These are phyloP conservation scores for Neurospora sp. DNA, from an alignment of 495 filamentous ascomycete genomes.

Conservation along the genomic window DNA sequence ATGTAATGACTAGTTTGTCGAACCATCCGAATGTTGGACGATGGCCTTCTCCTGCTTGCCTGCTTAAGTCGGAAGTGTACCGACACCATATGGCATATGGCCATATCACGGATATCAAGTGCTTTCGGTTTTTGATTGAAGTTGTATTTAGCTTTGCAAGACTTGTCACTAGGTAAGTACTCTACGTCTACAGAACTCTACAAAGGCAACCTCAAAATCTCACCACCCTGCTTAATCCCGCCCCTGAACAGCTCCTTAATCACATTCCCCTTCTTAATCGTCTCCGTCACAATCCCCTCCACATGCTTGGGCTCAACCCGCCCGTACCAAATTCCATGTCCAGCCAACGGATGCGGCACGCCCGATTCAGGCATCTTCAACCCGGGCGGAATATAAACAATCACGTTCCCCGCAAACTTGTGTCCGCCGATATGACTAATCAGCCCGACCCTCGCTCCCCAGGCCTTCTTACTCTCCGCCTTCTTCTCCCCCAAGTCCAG, in stretches of 20 bases:
- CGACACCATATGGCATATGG: too few species aligned
- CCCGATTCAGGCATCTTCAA: conserved; percentile 17
- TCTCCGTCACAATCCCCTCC: conserved; percentile 75
- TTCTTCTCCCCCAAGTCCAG: conserved; percentile 9
- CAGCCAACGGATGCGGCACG: conserved; percentile 50
- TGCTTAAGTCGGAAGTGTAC: too few species aligned
- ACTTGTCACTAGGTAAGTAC: too few species aligned
- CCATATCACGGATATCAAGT: too few species aligned
- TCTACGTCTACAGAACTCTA: neutral
- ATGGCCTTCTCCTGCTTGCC: too few species aligned
- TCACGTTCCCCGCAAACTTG: conserved; percentile 89
- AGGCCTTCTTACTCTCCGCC: conserved; percentile 1
- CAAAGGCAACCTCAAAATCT: conserved; percentile 31
- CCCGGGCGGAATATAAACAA: conserved; percentile 69
- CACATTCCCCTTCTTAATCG: conserved; percentile 60
- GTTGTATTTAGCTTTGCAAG: too few species aligned
- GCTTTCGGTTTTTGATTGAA: too few species aligned
- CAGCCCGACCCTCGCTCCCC: conserved; percentile 43
- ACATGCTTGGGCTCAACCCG: conserved; percentile 79
- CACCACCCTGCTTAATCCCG: conserved; percentile 38
- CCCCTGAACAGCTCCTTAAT: conserved; percentile 68
- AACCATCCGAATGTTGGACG: too few species aligned
- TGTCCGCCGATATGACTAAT: conserved; percentile 90
- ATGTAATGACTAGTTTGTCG: too few species aligned
- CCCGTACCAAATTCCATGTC: conserved; percentile 89